Evolutionary conservation across 129 eudicot genomes (phyloP).

Genomic region (Tagetes patula): DNA sequence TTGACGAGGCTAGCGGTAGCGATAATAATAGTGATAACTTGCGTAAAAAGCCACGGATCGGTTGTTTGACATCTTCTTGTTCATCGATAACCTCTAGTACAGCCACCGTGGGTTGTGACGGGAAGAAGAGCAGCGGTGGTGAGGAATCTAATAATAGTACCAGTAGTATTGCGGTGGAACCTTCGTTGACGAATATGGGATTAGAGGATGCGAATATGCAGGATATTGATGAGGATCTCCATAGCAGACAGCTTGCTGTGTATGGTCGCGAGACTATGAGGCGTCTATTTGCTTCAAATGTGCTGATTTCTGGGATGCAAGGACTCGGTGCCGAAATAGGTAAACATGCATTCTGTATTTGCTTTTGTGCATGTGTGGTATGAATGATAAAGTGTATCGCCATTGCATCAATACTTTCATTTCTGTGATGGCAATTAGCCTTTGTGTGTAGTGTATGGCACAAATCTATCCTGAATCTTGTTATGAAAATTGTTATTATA

Average conservation of each 20-base stretch:
- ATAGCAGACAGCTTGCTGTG: conserved; percentile 97
- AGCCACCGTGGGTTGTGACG: conserved; percentile 11
- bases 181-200: conserved; percentile 50
- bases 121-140: conserved; percentile 19
- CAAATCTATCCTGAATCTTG: not conserved
- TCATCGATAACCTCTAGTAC: conserved; percentile 23
- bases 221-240: conserved; percentile 92
- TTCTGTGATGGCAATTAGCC: not conserved
- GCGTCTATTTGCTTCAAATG: conserved; percentile 77
- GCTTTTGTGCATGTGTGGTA: not conserved
- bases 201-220: conserved; percentile 54
- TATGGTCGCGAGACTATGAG: conserved; percentile 99
- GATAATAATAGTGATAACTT: conserved; percentile 35
- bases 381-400: not conserved
- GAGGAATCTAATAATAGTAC: conserved; percentile 19
- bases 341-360: conserved; percentile 13
- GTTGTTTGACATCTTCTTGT: conserved; percentile 43
- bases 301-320: conserved; percentile 89
- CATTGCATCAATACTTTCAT: not conserved
- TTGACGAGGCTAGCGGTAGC: conserved; percentile 37
- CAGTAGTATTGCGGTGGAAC: conserved; percentile 13
- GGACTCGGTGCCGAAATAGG: conserved; percentile 98
- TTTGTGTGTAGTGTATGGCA: not conserved
- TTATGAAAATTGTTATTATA: conserved; percentile 6
- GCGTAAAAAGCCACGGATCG: conserved; percentile 51